Percentiles rank a stretch among this genome's conserved stretches.
Evolutionary conservation across 73 alveolate species (phyloP).

Genomic region (Paramecium primaurelia): DNA sequence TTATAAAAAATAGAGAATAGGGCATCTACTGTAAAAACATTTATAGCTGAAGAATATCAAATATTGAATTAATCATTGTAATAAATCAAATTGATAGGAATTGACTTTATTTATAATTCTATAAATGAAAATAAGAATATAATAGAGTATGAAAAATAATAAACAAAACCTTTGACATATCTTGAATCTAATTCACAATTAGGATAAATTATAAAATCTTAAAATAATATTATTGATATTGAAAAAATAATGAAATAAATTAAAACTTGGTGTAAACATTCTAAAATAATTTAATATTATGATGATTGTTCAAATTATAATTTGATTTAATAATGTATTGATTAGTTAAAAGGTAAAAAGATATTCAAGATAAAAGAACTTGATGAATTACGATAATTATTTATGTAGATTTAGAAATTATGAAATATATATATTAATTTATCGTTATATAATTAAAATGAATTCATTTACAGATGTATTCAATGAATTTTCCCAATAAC

Average conservation of each 20-base stretch:
- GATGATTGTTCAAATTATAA: not conserved
- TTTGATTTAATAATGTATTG: not conserved
- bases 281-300: not conserved
- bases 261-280: not conserved
- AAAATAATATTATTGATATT: not conserved
- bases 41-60: not conserved
- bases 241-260: not conserved
- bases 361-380: not conserved
- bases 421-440: not conserved
- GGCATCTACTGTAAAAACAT: not conserved
- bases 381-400: not conserved
- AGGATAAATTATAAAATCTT: not conserved
- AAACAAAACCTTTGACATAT: not conserved
- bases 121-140: conserved; percentile 9
- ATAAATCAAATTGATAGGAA: not conserved
- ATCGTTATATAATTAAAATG: not conserved
- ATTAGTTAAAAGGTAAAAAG: not conserved
- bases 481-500: conserved; percentile 27
- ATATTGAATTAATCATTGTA: not conserved
- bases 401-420: not conserved
- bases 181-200: not conserved
- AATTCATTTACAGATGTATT: not conserved
- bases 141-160: not conserved
- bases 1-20: not conserved
- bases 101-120: not conserved